Conservation (phyloP, 768 basidiomycete species). For the Tylopilus subfusipes region DNA sequence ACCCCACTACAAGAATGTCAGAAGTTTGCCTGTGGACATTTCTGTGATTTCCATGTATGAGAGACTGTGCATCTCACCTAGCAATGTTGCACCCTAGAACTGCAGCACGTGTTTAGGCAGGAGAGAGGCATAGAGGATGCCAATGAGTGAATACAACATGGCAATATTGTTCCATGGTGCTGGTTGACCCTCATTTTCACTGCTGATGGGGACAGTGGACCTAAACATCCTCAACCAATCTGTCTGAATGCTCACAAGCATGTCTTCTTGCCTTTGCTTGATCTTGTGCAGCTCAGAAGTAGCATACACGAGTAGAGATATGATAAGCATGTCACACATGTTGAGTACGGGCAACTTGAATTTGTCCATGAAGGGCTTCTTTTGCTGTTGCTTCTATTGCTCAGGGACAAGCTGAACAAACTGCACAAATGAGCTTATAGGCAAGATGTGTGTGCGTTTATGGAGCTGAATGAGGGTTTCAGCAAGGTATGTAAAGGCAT, state of each 20-base stretch:
- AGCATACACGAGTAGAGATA: conserved; percentile 67
- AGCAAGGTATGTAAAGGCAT: too few relatives aligned
- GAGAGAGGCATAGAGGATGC: conserved; percentile 70
- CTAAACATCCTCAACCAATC: conserved; percentile 56
- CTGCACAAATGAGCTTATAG: conserved; percentile 37
- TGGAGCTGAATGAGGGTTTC: too few relatives aligned
- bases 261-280: too few relatives aligned
- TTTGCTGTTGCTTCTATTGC: too few relatives aligned
- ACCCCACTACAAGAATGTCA: conserved; percentile 85
- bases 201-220: conserved; percentile 39
- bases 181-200: conserved; percentile 39
- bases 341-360: conserved; percentile 53
- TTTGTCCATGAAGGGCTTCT: conserved; percentile 41
- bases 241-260: conserved; percentile 61
- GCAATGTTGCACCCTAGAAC: conserved; percentile 74
- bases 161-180: conserved; percentile 80
- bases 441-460: too few relatives aligned
- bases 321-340: conserved; percentile 67
- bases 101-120: conserved; percentile 75
- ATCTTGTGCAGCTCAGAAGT: too few relatives aligned
- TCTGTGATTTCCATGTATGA: conserved; percentile 61
- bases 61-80: conserved; percentile 36
- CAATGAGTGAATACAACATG: conserved; percentile 77
- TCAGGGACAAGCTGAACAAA: conserved; percentile 36
- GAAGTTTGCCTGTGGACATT: conserved; percentile 57